Evolutionary conservation across 768 basidiomycete genomes (phyloP), one percentile per base, ranked within the genome.

Genomic region (Tylopilus sp.): DNA sequence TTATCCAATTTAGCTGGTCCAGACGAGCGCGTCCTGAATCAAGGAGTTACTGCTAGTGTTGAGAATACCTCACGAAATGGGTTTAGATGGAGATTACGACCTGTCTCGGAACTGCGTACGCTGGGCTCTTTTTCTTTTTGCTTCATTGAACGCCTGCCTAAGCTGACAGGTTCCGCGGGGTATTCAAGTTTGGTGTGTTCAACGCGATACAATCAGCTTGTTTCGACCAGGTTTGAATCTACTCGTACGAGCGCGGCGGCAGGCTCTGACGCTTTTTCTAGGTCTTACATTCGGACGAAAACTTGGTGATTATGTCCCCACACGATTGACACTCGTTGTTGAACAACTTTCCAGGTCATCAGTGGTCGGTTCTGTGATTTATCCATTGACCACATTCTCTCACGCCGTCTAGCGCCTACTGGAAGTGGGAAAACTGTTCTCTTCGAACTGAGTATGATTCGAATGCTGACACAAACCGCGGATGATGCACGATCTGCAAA

Each of bases 341-440:
- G 34, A 64, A 58, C n/a, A 14, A 22, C 9, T 36, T 31, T 22
- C 6, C 45, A 92, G 89, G 83, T 90, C 49, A 78, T 90, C 42
- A 88, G 86, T 61, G 87, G 85, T 89, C 68, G 28, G 62, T 59
- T 41, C 46, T 19, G 16, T 36, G 19, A 46, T 36, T 57, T 52
- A 48, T 31, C 42, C 38, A 21, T 37, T 56, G 21, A 38, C 29
- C 17, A 33, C 8, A 17, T 26, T 56, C 16, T 22, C 34, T 63
- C 45, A 46, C 54, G 40, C 40, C 24, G 45, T 45, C 12, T 64
- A 92, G 95, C 96, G 3, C 97, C 97, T 0, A 98, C 97, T 14
- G 93, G 95, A 26, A 91, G 92, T 46, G 97, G 97, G 26, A 98
- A 98, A 71, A 99, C 97, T 0, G 92, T 89, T 10, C 72, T 98